Base-by-base conservation (phyloP, 805 yeast genomes). In the Saturnispora halmiae region DNA sequence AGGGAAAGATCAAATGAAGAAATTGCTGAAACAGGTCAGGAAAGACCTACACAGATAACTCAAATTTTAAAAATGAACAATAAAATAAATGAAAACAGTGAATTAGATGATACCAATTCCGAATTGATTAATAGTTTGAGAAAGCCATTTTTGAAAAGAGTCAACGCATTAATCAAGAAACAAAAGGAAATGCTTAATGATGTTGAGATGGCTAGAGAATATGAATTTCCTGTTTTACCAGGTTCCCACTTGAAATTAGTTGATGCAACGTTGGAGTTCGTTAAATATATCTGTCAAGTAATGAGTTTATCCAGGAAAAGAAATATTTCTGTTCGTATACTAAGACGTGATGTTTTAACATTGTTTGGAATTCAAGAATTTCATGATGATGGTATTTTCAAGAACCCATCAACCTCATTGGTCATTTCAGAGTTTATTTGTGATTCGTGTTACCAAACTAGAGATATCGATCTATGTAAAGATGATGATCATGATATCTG, bases 331-430 rank as follows among this genome's bases (percentile, higher is more conserved):
- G 82, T 77, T 21, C 67, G 95, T 47, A 59, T 79, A 45, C 59
- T 92, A 42, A 70, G 96, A 42, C 77, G 82, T 46, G 87, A 82
- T 41, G 62, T 94, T 46, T 66, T 92, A 28, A 68, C 72, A 2
- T 59, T 82, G 4, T 74, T 94, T 50, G 94, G 87, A 24, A 72
- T 88, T 30, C 77, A 81, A 45, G 98, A 92, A 55, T 92, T 92
- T 61, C 78, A 85, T 47, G 72, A 72, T 3, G 84, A 77, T 43
- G 84, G 90, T 1, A 66, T 65, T 14, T 88, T 87, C 60, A 61
- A 58, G 31, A 77, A 86, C 54, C 96, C 96, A 13, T 73, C 92
- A 38, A 67, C 83, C 0, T 72, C 83, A 1, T 66, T 92, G 45
- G 63, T 69, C 27, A 59, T 92, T 4, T 72, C 79, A 2, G 80